Conservation (phyloP, 2,329 filamentous ascomycete species). For the Neocatenulostroma microsporum region DNA sequence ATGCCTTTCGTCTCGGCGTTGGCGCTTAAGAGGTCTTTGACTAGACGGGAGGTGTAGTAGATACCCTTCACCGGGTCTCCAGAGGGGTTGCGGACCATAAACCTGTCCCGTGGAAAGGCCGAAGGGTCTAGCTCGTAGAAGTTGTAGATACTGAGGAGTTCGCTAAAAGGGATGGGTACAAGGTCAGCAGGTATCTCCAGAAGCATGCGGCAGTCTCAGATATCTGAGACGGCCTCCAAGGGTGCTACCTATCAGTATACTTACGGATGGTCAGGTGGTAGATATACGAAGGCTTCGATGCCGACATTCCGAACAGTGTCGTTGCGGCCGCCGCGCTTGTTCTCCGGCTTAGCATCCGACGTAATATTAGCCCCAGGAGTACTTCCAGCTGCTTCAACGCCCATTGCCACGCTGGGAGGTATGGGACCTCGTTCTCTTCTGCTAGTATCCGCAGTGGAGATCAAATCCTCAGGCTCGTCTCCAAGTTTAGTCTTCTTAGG, state of each 20-base stretch:
- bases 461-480: conserved; percentile 18
- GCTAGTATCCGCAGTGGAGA: conserved; percentile 3
- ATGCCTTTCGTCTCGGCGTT: conserved; percentile 80
- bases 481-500: conserved; percentile 26
- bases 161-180: no score
- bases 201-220: no score
- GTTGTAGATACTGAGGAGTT: conserved; percentile 66
- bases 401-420: conserved; percentile 14
- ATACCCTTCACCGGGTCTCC: conserved; percentile 88
- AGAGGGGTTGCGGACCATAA: conserved; percentile 89
- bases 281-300: conserved; percentile 94
- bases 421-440: conserved; percentile 16
- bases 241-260: no score
- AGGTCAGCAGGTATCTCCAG: no score
- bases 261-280: conserved; percentile 64
- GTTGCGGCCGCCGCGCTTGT: conserved; percentile 20
- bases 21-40: conserved; percentile 72
- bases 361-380: conserved; percentile 9
- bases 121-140: conserved; percentile 80
- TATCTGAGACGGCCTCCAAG: no score
- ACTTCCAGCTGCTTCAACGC: conserved; percentile 14
- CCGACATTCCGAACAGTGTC: no score
- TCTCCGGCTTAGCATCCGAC: conserved; percentile 2
- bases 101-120: conserved; percentile 85
- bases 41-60: conserved; percentile 85